phyloP scores from a whole-genome alignment of 768 basidiomycete genomes.

The Cubamyces lactineus region DNA sequence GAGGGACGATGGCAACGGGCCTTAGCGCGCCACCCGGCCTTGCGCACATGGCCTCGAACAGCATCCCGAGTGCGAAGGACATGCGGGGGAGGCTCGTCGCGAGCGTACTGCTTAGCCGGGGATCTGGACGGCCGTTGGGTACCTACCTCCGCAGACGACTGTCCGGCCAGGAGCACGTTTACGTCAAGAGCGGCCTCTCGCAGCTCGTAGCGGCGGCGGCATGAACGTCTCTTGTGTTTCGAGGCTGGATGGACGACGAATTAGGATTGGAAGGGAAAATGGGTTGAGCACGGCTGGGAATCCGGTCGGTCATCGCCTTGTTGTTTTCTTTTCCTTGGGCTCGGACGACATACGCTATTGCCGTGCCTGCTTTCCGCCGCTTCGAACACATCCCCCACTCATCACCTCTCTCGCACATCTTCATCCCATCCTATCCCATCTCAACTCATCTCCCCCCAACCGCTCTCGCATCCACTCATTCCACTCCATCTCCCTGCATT shows the following conservation, averaged over 20 bases:
- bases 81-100: slow-evolving; percentile 56
- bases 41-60: not conserved
- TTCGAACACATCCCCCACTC: not conserved
- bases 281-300: not conserved
- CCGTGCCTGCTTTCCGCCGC: not conserved
- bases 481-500: not conserved
- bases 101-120: slow-evolving; percentile 57
- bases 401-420: not conserved
- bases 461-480: not conserved
- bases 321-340: not conserved
- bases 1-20: not conserved
- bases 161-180: slow-evolving; percentile 40
- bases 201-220: slow-evolving; percentile 52
- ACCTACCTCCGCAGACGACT: slow-evolving; percentile 40
- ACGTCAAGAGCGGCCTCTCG: slow-evolving; percentile 58
- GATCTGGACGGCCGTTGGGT: slow-evolving; percentile 56
- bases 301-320: not conserved
- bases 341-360: slow-evolving; percentile 5
- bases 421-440: not conserved
- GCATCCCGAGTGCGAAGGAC: slow-evolving; percentile 33
- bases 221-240: slow-evolving; percentile 1
- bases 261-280: not conserved
- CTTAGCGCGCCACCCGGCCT: slow-evolving; percentile 12
- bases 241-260: too few species aligned
- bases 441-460: not conserved